Evolutionary conservation across 495 filamentous ascomycete species (phyloP).

Genomic region (Podospora anserina): DNA sequence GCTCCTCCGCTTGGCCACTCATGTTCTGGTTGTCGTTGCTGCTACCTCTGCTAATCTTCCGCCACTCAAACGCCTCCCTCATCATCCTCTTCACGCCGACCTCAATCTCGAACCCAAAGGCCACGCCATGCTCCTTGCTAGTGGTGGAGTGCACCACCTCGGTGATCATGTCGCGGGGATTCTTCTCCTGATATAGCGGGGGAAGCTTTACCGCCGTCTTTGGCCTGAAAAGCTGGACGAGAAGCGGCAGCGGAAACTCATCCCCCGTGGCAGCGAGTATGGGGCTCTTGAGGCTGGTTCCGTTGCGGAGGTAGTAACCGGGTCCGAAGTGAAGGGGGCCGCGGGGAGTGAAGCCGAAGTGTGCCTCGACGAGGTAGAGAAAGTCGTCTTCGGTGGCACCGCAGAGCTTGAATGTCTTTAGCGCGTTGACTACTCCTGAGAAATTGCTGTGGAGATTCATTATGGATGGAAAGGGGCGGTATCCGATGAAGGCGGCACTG

Average conservation of each 20-base stretch:
- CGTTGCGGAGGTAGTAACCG: constrained; percentile 18
- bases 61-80: no score
- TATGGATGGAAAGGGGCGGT: constrained; percentile 16
- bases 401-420: constrained; percentile 15
- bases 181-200: constrained; percentile 4
- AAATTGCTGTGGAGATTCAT: constrained; percentile 19
- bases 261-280: constrained; percentile 18
- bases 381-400: constrained; percentile 8
- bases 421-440: not conserved
- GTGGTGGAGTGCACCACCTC: no score
- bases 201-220: constrained; percentile 13
- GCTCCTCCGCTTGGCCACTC: no score
- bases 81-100: no score
- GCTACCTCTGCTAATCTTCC: no score
- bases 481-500: constrained; percentile 7
- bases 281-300: constrained; percentile 8
- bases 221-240: constrained; percentile 5
- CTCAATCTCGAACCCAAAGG: no score
- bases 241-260: constrained; percentile 5
- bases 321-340: constrained; percentile 13
- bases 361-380: constrained; percentile 14
- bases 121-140: no score
- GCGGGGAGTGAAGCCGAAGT: constrained; percentile 9
- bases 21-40: no score
- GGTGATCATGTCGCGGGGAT: not conserved